Conservation (phyloP, 441 rosid genomes). For the Francoa sonchifolia region DNA sequence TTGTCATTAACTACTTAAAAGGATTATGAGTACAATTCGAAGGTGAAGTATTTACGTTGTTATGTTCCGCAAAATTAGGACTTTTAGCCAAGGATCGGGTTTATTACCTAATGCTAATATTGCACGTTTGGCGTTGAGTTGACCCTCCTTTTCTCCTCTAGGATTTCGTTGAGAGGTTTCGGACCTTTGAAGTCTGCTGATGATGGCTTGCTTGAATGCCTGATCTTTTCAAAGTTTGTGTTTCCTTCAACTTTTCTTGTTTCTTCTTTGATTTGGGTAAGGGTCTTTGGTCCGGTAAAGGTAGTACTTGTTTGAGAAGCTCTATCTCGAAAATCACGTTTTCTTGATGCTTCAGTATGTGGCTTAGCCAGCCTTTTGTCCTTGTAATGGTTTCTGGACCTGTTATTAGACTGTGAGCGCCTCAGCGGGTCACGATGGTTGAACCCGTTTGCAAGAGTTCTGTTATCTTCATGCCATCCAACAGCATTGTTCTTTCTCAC, state of each 20-base stretch:
- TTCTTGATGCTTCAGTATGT: constrained; percentile 17
- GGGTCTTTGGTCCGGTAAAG: constrained; percentile 45
- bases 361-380: constrained; percentile 15
- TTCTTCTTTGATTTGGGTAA: constrained; percentile 45
- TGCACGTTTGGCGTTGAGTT: constrained; percentile 3
- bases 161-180: constrained; percentile 44
- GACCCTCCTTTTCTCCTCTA: constrained; percentile 26
- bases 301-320: constrained; percentile 12
- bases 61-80: no score
- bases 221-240: constrained; percentile 8
- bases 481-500: constrained; percentile 17
- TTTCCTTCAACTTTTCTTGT: constrained; percentile 22
- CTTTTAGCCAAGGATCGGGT: constrained; percentile 3
- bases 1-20: constrained; percentile 3
- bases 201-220: constrained; percentile 4
- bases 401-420: constrained; percentile 9
- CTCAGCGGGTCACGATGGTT: constrained; percentile 13
- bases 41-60: no score
- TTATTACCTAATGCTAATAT: constrained; percentile 3
- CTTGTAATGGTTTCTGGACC: constrained; percentile 14
- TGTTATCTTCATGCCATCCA: constrained; percentile 15
- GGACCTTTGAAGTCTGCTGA: constrained; percentile 36
- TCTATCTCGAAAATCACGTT: constrained; percentile 16
- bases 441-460: constrained; percentile 12
- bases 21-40: no score